A percentile compares a stretch with the other conserved stretches of the same genome.
These are phyloP conservation scores for Sinapis alba DNA, from an alignment of 441 rosid species.

Conservation along the genomic window DNA sequence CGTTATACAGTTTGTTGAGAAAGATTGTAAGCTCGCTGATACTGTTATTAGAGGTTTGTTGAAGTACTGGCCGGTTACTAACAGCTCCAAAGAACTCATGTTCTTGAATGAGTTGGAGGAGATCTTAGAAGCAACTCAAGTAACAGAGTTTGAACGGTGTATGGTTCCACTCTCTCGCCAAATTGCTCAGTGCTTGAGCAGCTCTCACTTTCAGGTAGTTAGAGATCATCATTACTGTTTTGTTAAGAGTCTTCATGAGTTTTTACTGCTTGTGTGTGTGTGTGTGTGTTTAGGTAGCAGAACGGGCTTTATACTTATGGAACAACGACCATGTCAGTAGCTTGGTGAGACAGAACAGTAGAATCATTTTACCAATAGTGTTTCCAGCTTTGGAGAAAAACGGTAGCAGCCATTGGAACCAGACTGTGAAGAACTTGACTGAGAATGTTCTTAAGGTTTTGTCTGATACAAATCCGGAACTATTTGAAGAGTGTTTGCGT, in stretches of 20 bases:
- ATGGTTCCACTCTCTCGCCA: slow-evolving; percentile 77
- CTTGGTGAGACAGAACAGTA: slow-evolving; percentile 65
- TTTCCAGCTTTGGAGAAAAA: slow-evolving; percentile 75
- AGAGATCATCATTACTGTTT: neutral
- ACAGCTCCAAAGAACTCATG: slow-evolving; percentile 90
- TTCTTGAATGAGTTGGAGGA: slow-evolving; percentile 89
- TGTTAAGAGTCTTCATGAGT: slow-evolving; percentile 10
- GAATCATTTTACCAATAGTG: slow-evolving; percentile 69
- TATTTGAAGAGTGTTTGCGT: slow-evolving; percentile 64
- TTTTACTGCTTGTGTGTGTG: slow-evolving; percentile 6
- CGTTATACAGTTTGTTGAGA: slow-evolving; percentile 79
- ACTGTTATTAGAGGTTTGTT: slow-evolving; percentile 69
- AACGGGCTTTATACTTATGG: slow-evolving; percentile 86
- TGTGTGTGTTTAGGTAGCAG: slow-evolving; percentile 64
- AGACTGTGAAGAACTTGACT: slow-evolving; percentile 78
- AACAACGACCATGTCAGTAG: slow-evolving; percentile 74
- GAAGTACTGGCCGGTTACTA: slow-evolving; percentile 87
- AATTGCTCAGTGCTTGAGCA: slow-evolving; percentile 71
- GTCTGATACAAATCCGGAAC: slow-evolving; percentile 73
- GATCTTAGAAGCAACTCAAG: slow-evolving; percentile 72
- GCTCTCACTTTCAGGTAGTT: slow-evolving; percentile 82
- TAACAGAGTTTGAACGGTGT: slow-evolving; percentile 73
- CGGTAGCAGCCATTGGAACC: slow-evolving; percentile 78
- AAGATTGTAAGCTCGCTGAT: slow-evolving; percentile 84
- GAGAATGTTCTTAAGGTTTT: slow-evolving; percentile 75